These are phyloP conservation scores for Vigna nakashimae DNA, from an alignment of 306 rosid species.

Conservation along the genomic window DNA sequence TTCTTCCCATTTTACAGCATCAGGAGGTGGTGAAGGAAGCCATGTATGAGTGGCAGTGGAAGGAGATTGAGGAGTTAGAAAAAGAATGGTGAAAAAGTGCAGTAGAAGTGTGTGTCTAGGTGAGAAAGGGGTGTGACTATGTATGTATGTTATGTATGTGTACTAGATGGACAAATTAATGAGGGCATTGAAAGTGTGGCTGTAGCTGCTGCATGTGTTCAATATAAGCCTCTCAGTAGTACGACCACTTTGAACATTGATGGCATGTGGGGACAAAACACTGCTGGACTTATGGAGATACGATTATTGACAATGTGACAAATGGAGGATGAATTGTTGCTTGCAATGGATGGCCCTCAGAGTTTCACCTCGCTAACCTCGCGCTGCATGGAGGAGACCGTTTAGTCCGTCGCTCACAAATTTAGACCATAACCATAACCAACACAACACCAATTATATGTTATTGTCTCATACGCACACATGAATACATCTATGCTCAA, in stretches of 20 bases:
- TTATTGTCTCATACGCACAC: not conserved
- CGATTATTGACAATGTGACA: not conserved
- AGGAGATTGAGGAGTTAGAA: no score
- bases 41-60: no score
- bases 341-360: not conserved
- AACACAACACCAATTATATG: not conserved
- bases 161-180: not conserved
- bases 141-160: not conserved
- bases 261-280: slow-evolving; percentile 14
- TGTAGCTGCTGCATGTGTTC: slow-evolving; percentile 23
- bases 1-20: slow-evolving; percentile 25
- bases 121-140: not conserved
- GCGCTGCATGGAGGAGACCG: not conserved
- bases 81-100: not conserved
- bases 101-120: not conserved
- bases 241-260: not conserved
- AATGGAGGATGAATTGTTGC: not conserved
- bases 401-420: not conserved
- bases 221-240: not conserved
- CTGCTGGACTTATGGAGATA: not conserved
- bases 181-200: not conserved
- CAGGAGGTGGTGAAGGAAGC: no score
- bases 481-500: not conserved
- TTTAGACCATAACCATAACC: not conserved
- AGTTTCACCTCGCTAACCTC: not conserved